Evolutionary conservation across 192 early-diverging fungal species (phyloP).

Genomic region (Coemansia sp.): DNA sequence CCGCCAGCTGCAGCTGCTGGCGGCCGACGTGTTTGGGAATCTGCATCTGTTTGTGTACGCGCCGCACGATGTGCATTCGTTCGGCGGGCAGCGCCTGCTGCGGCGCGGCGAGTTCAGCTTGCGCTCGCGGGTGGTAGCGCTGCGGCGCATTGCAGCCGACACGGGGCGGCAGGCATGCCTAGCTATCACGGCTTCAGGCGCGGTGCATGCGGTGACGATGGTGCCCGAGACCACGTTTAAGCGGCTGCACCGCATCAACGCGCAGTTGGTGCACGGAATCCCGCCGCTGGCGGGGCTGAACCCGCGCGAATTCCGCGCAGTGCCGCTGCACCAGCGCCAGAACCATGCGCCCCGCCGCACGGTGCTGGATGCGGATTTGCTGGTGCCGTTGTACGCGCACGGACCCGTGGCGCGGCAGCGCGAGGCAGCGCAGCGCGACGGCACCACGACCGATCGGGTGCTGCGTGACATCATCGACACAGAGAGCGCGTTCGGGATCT

Average conservation of each 20-base stretch:
- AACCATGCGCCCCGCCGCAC: slow-evolving; percentile 68
- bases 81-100: slow-evolving; percentile 82
- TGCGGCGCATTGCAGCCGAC: slow-evolving; percentile 56
- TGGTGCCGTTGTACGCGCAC: slow-evolving; percentile 64
- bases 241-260: slow-evolving; percentile 75
- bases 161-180: slow-evolving; percentile 48
- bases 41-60: slow-evolving; percentile 80
- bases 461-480: slow-evolving; percentile 35
- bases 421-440: slow-evolving; percentile 88
- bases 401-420: slow-evolving; percentile 66
- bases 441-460: slow-evolving; percentile 75
- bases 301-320: slow-evolving; percentile 76
- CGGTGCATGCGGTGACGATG: slow-evolving; percentile 40
- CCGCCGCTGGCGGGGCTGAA: slow-evolving; percentile 87
- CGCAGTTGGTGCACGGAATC: slow-evolving; percentile 76
- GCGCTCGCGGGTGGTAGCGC: slow-evolving; percentile 67
- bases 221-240: slow-evolving; percentile 92
- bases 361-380: slow-evolving; percentile 82
- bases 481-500: slow-evolving; percentile 10
- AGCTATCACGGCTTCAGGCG: slow-evolving; percentile 36
- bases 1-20: slow-evolving; percentile 68
- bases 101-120: slow-evolving; percentile 86
- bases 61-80: slow-evolving; percentile 85
- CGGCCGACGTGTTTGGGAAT: slow-evolving; percentile 68
- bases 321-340: slow-evolving; percentile 60